phyloP scores from a whole-genome alignment of 257 asterid species.

The Parsonsia alboflavescens region DNA sequence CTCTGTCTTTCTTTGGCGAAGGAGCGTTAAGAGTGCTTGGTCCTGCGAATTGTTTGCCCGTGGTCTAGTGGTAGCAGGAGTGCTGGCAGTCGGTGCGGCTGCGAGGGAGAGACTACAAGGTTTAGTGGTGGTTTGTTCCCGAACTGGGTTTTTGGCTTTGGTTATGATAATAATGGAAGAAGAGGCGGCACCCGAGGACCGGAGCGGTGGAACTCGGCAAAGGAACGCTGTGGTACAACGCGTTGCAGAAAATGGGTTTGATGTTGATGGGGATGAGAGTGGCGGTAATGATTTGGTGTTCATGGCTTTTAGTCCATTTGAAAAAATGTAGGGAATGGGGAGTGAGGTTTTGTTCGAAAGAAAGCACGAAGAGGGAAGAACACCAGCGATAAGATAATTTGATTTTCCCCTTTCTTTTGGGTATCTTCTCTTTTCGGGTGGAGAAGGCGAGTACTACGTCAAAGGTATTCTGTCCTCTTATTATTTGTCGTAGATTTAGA shows the following conservation, averaged over 20 bases:
- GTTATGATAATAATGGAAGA: slow-evolving; percentile 24
- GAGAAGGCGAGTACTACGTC: slow-evolving; percentile 48
- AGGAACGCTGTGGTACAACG: slow-evolving; percentile 26
- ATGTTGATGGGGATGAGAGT: slow-evolving; percentile 9
- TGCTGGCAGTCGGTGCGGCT: slow-evolving; percentile 20
- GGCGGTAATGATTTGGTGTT: slow-evolving; percentile 27
- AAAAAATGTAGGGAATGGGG: neutral
- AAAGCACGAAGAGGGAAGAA: slow-evolving; percentile 4
- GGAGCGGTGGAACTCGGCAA: slow-evolving; percentile 37
- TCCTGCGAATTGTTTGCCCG: slow-evolving; percentile 36
- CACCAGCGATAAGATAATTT: slow-evolving; percentile 28
- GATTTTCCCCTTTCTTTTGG: slow-evolving; percentile 3
- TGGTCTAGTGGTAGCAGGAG: slow-evolving; percentile 21
- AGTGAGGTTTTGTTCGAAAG: slow-evolving; percentile 12
- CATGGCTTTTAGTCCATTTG: slow-evolving; percentile 57
- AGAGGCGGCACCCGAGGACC: slow-evolving; percentile 24
- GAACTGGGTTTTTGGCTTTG: slow-evolving; percentile 31
- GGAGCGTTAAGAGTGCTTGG: slow-evolving; percentile 53
- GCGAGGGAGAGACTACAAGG: slow-evolving; percentile 25
- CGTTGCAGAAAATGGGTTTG: slow-evolving; percentile 24
- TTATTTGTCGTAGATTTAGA: slow-evolving; percentile 5
- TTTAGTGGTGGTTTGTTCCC: slow-evolving; percentile 33
- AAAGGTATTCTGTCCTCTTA: slow-evolving; percentile 23
- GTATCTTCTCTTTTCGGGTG: slow-evolving; percentile 35
- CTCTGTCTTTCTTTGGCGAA: slow-evolving; percentile 74